Evolutionary conservation across 2,329 filamentous ascomycete genomes (phyloP).

Genomic region (Ploettnerulaceae sp.): DNA sequence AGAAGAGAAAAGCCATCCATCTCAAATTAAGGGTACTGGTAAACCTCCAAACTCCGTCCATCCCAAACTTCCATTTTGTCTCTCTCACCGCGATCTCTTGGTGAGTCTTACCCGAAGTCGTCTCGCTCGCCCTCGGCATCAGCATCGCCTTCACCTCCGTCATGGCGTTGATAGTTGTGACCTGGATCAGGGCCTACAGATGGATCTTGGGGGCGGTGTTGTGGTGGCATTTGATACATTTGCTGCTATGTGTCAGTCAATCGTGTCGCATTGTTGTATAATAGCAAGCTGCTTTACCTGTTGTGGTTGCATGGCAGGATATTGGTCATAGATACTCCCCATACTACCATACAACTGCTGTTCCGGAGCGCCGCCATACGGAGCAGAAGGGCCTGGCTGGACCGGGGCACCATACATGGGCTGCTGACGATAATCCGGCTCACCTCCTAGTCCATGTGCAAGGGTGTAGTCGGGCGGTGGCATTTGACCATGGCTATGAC

Average conservation of each 20-base stretch:
- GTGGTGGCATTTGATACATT: slow-evolving; percentile 38
- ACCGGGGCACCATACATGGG: slow-evolving; percentile 80
- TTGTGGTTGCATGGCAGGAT: slow-evolving; percentile 74
- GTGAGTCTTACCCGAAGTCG: slow-evolving; percentile 25
- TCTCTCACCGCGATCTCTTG: background rate
- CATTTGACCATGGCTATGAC: slow-evolving; percentile 52
- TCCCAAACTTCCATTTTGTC: background rate
- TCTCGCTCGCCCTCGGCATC: slow-evolving; percentile 43
- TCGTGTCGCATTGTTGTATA: background rate
- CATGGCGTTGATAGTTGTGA: slow-evolving; percentile 37
- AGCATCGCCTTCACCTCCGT: slow-evolving; percentile 39
- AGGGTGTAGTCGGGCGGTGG: slow-evolving; percentile 57
- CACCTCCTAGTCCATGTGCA: slow-evolving; percentile 57
- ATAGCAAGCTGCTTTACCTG: slow-evolving; percentile 53
- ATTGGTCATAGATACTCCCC: slow-evolving; percentile 74
- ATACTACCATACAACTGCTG: slow-evolving; percentile 75
- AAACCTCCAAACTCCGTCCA: slow-evolving; percentile 10
- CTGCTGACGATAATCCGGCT: slow-evolving; percentile 72
- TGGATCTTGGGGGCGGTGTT: slow-evolving; percentile 36
- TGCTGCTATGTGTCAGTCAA: slow-evolving; percentile 25
- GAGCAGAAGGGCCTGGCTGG: slow-evolving; percentile 63
- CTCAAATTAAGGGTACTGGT: slow-evolving; percentile 1
- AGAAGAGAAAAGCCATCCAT: slow-evolving; percentile 11
- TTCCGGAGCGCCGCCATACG: slow-evolving; percentile 69
- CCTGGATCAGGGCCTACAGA: slow-evolving; percentile 35